These are phyloP conservation scores for Crithidia expoeki DNA, from an alignment of 208 protist genomes.

Conservation along the genomic window DNA sequence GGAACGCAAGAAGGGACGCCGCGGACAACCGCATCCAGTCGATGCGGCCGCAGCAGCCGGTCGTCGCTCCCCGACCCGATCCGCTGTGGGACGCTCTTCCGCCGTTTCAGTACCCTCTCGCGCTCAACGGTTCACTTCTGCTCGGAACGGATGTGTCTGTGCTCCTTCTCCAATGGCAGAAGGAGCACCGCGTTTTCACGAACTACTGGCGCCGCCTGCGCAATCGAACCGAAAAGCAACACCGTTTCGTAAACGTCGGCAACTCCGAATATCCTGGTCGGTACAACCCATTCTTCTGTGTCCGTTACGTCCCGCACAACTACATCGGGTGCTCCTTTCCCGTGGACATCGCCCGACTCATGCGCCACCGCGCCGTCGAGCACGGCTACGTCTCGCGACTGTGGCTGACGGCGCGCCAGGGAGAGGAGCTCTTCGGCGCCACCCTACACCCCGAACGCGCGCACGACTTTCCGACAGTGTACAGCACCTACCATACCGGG, in stretches of 20 bases:
- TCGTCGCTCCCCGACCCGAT: slow-evolving; percentile 13
- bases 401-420: slow-evolving; percentile 69
- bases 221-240: not conserved
- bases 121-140: slow-evolving; percentile 40
- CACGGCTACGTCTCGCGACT: slow-evolving; percentile 81
- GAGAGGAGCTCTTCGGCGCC: slow-evolving; percentile 44
- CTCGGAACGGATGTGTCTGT: slow-evolving; percentile 19
- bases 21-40: not conserved
- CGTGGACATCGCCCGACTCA: slow-evolving; percentile 30
- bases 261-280: slow-evolving; percentile 47
- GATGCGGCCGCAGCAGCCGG: not conserved
- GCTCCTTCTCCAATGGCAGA: slow-evolving; percentile 24
- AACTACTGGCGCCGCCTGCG: slow-evolving; percentile 56
- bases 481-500: slow-evolving; percentile 49
- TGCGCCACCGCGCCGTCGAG: slow-evolving; percentile 64
- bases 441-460: slow-evolving; percentile 41
- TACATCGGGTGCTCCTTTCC: slow-evolving; percentile 58
- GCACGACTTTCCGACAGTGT: slow-evolving; percentile 52
- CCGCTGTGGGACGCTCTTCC: slow-evolving; percentile 21
- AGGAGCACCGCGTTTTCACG: slow-evolving; percentile 28
- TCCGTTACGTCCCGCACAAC: slow-evolving; percentile 65
- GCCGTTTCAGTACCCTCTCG: slow-evolving; percentile 37
- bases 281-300: slow-evolving; percentile 74
- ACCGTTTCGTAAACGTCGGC: slow-evolving; percentile 37
- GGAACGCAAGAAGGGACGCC: not conserved